Base-by-base conservation (phyloP, 1,139 yeast genomes). In the Debaryomycetaceae sp. region DNA sequence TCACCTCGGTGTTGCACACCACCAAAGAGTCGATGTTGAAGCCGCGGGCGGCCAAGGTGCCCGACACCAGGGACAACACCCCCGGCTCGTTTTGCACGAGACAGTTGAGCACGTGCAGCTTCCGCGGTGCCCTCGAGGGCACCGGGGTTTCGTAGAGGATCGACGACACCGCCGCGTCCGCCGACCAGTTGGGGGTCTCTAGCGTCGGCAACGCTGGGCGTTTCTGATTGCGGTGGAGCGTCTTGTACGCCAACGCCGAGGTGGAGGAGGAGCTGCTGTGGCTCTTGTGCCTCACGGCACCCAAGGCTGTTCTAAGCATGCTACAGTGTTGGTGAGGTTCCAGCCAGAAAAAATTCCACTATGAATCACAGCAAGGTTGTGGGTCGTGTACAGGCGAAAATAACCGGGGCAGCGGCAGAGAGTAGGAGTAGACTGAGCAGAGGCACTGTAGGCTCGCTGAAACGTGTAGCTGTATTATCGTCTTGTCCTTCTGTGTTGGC, bases 21-120 rank as follows among this genome's bases (percentile, higher is more conserved):
- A 91, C 96, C 46, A 91, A 73, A 6, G 97, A 89, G 58, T 91
- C 98, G 52, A 91, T 91, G 63, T 91, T 91, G 75, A 91, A 91
- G 9, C 98, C 98, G 56, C 98, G 76, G 26, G 96, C 97, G 23
- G 98, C 98, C 46, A 91, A 71, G 31, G 96, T 89, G 35, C 97
- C 96, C 4, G 97, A 83, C 29, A 91, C 86, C 35, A 93, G 75
- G 28, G 95, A 82, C 50, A 91, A 70, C 31, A 91, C 98, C 68
- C 98, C 98, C 4, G 98, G 98, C 63, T 91, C 98, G 61, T 91
- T 89, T 61, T 91, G 98, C 22, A 91, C 98, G 56, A 91, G 72
- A 65, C 98, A 91, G 71, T 91, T 93, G 56, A 91, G 71, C 28
- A 91, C 94, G 50, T 91, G 97, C 51, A 84, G 86, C 42, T 80